Evolutionary conservation across 495 filamentous ascomycete species (phyloP), one percentile per base, ranked within the genome.

Genomic region (Massariosphaeria phaeospora): DNA sequence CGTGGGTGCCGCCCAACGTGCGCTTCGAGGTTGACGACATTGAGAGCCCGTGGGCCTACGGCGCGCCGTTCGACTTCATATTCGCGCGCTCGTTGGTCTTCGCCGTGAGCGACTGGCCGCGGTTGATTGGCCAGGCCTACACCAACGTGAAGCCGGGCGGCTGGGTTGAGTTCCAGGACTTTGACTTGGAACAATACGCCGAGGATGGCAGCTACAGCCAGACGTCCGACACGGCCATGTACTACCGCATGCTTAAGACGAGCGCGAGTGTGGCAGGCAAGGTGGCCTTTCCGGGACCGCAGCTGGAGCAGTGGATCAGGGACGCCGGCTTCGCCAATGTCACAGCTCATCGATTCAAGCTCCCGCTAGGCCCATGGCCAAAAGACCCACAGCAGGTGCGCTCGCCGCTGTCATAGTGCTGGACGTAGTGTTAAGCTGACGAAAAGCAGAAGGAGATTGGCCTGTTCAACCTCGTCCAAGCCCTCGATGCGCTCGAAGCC

Each of bases 281-380:
- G 30, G 59, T 52, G 25, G 40, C 59, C 4, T 57, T n/a, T 38
- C 59, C 52, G 0, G 52, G 49, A 5, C 57, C 58, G 30, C 44
- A 54, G 45, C 49, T 60, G 11, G 43, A 52, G 36, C 30, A 52
- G 34, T 55, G 56, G 57, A 49, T 67, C 44, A 51, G 34, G 35
- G 58, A 55, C 11, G 62, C 54, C 5, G 66, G 66, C 8, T 69
- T 69, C 52, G 25, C 39, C 8, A 62, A 66, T 30, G 60, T 67
- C n/a, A 34, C 30, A 12, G 46, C 52, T 30, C 21, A 43, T 21
- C 47, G 35, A 25, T 26, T 52, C 26, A 52, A 57, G 47, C 26
- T 62, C 1, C 59, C 59, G 1, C 38, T 62, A 12, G 59, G 59
- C 2, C 59, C 59, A 10, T 62, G 59, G 59, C 27, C 59, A 35